Evolutionary conservation across 345 rosid genomes (phyloP).

Genomic region (Salix udensis): DNA sequence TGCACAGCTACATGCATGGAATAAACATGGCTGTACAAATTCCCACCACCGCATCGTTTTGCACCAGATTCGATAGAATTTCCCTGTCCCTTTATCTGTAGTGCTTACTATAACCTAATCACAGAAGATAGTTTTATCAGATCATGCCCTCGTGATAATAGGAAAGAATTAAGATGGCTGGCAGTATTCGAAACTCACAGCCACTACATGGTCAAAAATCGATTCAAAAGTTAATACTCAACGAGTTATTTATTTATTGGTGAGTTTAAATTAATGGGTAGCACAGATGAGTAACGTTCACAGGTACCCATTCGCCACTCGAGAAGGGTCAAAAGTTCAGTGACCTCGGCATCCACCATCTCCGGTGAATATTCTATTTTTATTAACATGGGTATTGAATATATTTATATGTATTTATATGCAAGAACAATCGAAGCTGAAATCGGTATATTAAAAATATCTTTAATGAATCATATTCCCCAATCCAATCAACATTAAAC

Average conservation of each 20-base stretch:
- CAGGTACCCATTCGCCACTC: conserved; percentile 2
- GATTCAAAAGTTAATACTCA: background rate
- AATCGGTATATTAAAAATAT: background rate
- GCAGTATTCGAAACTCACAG: background rate
- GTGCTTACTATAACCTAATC: background rate
- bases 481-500: background rate
- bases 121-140: background rate
- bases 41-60: conserved; percentile 9
- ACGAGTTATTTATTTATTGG: background rate
- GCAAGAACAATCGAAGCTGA: background rate
- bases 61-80: conserved; percentile 25
- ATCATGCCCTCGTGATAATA: background rate
- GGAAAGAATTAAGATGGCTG: background rate
- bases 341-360: background rate
- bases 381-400: too few relatives aligned
- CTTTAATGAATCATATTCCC: background rate
- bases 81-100: conserved; percentile 5
- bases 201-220: background rate
- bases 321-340: background rate
- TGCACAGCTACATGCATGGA: conserved; percentile 16
- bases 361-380: too few relatives aligned
- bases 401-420: too few relatives aligned
- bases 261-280: background rate
- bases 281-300: background rate
- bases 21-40: background rate